Evolutionary conservation across 768 basidiomycete genomes (phyloP).

Genomic region (Pisolithus marmoratus): DNA sequence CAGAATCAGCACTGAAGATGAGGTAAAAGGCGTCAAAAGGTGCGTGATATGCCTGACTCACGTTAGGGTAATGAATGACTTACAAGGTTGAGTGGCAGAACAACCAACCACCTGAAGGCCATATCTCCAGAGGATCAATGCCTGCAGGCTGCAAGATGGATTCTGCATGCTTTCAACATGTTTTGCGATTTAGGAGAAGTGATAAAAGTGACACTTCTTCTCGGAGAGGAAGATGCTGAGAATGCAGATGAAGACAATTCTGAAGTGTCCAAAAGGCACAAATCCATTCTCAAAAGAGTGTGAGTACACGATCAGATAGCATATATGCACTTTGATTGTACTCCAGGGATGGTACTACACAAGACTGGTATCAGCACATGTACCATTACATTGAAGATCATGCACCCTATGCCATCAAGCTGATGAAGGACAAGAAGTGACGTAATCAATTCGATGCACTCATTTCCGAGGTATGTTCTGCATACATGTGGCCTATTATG

Average conservation of each 20-base stretch:
- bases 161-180: conserved; percentile 2
- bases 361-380: neutral
- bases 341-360: neutral
- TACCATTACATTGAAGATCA: neutral
- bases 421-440: neutral
- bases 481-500: neutral
- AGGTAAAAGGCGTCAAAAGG: neutral
- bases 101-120: neutral
- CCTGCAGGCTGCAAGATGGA: conserved; percentile 1
- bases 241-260: neutral
- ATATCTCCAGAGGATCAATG: neutral
- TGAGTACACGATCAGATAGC: neutral
- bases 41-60: neutral
- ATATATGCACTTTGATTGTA: neutral
- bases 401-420: neutral
- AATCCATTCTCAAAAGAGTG: neutral
- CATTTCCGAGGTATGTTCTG: neutral
- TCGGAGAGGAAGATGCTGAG: neutral
- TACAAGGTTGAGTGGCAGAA: too few species aligned
- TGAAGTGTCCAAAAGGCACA: neutral
- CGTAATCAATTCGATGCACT: neutral
- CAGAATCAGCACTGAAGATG: neutral
- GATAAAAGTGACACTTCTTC: conserved; percentile 1
- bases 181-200: conserved; percentile 1
- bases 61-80: too few species aligned